Evolutionary conservation across 108 stramenopile species (phyloP).

Genomic region (Cyclotella kingstonii): DNA sequence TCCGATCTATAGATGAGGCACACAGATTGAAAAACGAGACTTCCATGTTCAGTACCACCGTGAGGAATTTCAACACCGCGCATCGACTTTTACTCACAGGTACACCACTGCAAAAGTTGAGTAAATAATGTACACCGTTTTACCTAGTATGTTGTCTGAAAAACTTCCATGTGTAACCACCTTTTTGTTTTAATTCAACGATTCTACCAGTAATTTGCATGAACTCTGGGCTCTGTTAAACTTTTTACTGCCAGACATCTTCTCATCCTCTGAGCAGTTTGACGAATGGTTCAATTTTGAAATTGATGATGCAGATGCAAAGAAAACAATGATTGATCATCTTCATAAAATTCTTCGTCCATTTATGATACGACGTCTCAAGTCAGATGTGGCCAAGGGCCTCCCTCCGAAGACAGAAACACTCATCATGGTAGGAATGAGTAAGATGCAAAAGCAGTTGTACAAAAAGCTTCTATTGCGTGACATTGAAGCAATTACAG

Average conservation of each 20-base stretch:
- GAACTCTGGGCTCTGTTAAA: conserved; percentile 96
- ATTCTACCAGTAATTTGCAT: no score
- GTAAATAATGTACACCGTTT: no score
- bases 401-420: conserved; percentile 94
- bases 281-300: conserved; percentile 95
- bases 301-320: conserved; percentile 81
- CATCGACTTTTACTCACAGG: conserved; percentile 96
- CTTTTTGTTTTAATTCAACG: no score
- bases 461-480: conserved; percentile 89
- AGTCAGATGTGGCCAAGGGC: conserved; percentile 86
- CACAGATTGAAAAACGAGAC: conserved; percentile 98
- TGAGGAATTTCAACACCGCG: conserved; percentile 83
- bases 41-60: conserved; percentile 82
- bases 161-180: no score
- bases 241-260: conserved; percentile 89
- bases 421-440: conserved; percentile 90
- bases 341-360: conserved; percentile 98
- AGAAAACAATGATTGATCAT: conserved; percentile 94
- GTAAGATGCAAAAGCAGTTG: conserved; percentile 88
- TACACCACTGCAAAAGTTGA: conserved; percentile 99
- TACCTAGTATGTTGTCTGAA: no score
- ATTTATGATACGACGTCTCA: conserved; percentile 98
- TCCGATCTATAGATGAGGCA: conserved; percentile 99
- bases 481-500: conserved; percentile 82
- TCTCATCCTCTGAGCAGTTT: conserved; percentile 88